Evolutionary conservation across 2,329 filamentous ascomycete genomes (phyloP).

Genomic region (Fusarium nygamai): DNA sequence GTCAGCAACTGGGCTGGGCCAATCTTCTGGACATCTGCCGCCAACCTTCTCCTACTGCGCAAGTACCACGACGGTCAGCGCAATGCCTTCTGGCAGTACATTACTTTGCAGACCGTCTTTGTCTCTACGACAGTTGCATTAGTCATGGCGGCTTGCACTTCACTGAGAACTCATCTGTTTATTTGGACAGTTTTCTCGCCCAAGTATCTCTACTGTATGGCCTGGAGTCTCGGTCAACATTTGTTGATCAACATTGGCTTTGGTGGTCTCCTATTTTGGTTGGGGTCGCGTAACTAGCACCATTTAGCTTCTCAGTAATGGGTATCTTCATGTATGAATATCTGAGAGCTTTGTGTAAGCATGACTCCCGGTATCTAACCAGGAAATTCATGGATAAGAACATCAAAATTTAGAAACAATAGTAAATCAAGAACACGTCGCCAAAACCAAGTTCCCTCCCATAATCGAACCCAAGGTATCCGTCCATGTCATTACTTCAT

Average conservation of each 20-base stretch:
- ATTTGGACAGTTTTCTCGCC: conserved; percentile 99
- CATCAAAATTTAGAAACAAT: conserved; percentile 23
- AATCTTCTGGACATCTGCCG: conserved; percentile 83
- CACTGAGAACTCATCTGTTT: conserved; percentile 87
- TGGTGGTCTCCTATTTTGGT: conserved; percentile 67
- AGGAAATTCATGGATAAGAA: background rate
- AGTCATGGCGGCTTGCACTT: conserved; percentile 90
- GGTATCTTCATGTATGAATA: conserved; percentile 7
- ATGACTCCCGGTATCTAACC: background rate
- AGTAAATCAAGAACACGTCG: conserved; percentile 22
- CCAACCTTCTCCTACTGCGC: conserved; percentile 66
- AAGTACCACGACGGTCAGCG: conserved; percentile 41
- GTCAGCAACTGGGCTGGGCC: conserved; percentile 91
- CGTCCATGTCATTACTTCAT: conserved; percentile 35
- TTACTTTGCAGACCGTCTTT: conserved; percentile 76
- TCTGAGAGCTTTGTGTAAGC: background rate
- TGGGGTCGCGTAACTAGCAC: conserved; percentile 49
- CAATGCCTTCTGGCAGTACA: conserved; percentile 59
- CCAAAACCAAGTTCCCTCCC: conserved; percentile 20
- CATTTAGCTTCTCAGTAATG: background rate
- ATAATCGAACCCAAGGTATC: conserved; percentile 12
- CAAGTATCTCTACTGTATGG: conserved; percentile 92
- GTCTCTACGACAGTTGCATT: conserved; percentile 70
- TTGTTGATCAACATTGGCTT: conserved; percentile 73
- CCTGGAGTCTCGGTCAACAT: conserved; percentile 88